A percentile compares a stretch with the other conserved stretches of the same genome.
These are phyloP conservation scores for Onygena corvina DNA, from an alignment of 2,329 filamentous ascomycete genomes.

Conservation along the genomic window DNA sequence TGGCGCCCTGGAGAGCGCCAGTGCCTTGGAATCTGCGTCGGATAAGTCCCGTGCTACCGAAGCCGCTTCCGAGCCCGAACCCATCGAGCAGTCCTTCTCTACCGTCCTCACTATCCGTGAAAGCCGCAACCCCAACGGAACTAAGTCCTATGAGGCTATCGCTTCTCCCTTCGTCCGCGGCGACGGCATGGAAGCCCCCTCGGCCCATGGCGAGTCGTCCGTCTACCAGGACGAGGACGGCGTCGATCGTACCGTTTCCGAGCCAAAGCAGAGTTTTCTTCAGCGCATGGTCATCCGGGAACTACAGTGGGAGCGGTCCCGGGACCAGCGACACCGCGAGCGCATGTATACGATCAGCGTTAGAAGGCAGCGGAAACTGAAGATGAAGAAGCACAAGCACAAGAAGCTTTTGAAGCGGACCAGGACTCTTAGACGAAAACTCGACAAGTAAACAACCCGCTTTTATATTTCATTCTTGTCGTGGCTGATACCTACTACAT, in stretches of 20 bases:
- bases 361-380: constrained; percentile 80
- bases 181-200: constrained; percentile 29
- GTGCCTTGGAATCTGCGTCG: constrained; percentile 20
- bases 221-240: constrained; percentile 14
- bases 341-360: constrained; percentile 77
- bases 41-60: constrained; percentile 30
- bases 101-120: constrained; percentile 43
- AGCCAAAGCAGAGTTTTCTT: constrained; percentile 26
- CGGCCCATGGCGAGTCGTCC: constrained; percentile 23
- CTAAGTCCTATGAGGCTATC: constrained; percentile 41
- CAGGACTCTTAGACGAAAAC: constrained; percentile 72
- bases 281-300: constrained; percentile 58
- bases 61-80: constrained; percentile 19
- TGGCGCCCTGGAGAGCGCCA: constrained; percentile 26
- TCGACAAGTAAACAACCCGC: constrained; percentile 48
- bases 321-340: constrained; percentile 30
- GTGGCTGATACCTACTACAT: not conserved
- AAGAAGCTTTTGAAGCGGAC: constrained; percentile 97
- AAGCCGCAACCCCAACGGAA: constrained; percentile 39
- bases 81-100: constrained; percentile 35
- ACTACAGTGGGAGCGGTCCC: constrained; percentile 46
- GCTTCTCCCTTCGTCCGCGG: constrained; percentile 39
- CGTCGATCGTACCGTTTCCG: constrained; percentile 6
- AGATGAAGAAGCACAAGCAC: constrained; percentile 99
- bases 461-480: not conserved